Base-by-base conservation (phyloP, 768 basidiomycete species). In the Leccinum variicolor region DNA sequence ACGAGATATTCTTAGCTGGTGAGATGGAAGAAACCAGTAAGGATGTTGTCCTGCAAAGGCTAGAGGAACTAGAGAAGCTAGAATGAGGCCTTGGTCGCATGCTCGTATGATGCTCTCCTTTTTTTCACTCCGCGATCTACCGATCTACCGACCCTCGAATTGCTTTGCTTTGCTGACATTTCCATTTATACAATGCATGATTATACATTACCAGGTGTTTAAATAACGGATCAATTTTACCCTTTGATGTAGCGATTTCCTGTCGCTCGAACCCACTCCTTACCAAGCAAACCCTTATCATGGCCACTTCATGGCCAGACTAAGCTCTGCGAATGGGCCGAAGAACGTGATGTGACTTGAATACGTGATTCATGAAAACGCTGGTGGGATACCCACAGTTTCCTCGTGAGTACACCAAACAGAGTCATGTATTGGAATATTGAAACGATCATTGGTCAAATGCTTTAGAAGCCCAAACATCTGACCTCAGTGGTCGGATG, bases 11-110 rank as follows among this genome's bases (percentile, higher is more conserved):
- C 77, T 81, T 99, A 14, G 97, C 97, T 3, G 97, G 97, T 5
- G 97, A 99, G 75, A 90, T 98, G 43, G 95, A 98, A 74, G 97
- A 98, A 75, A 98, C 96, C 33, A 94, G 91, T 70, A 98, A 98
- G 69, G 92, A 94, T 54, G 96, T 98, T 28, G 95, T 98, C 3
- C 75, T 98, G 46, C 82, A 89, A 52, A 83, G 97, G 62, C 74
- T 99, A 50, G 96, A 97, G 65, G 89, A 90, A 67, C 76, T 98
- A 60, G 97, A 98, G 77, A 94, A 95, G 74, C 77, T 97, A 55
- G 94, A 96, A 73, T 96, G 74, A 77, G 23, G 26, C 36, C 48
- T 17, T 36, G 50, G 47, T 53, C 54, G 25, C 50, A 55, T 43
- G 39, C 52, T 50, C 23, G 59, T 60, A 61, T 50, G 60, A 53